These are phyloP conservation scores for Mycosarcoma maydis DNA, from an alignment of 1,284 basidiomycete genomes.

Conservation along the genomic window DNA sequence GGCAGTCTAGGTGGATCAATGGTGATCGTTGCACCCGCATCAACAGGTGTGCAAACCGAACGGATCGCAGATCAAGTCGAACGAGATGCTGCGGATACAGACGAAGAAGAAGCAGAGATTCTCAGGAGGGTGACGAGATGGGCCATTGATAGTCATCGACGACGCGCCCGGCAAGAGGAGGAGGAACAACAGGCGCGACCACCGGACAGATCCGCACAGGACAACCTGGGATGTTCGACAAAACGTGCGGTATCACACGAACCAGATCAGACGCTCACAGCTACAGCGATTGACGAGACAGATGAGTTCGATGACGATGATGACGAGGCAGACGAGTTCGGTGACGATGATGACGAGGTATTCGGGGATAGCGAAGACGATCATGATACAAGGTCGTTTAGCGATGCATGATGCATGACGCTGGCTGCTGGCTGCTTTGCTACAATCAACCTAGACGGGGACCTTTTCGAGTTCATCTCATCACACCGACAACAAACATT, in stretches of 20 bases:
- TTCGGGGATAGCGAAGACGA: neutral
- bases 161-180: conserved; percentile 1
- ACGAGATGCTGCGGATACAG: conserved; percentile 35
- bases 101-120: conserved; percentile 35
- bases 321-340: conserved; percentile 3
- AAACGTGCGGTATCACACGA: too few relatives aligned
- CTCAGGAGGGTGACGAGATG: conserved; percentile 27
- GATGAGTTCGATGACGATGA: too few relatives aligned
- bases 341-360: neutral
- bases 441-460: neutral
- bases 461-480: too few relatives aligned
- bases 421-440: too few relatives aligned
- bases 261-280: conserved; percentile 21
- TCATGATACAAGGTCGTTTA: neutral
- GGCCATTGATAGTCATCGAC: conserved; percentile 40
- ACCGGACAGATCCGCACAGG: too few relatives aligned
- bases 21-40: neutral
- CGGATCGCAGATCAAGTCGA: too few relatives aligned
- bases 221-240: too few relatives aligned
- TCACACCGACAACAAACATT: too few relatives aligned
- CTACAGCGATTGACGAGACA: conserved; percentile 11
- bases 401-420: neutral
- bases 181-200: neutral
- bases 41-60: too few relatives aligned
- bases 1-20: conserved; percentile 13